Conservation (phyloP, 768 basidiomycete species). For the Boletus bicolor region DNA sequence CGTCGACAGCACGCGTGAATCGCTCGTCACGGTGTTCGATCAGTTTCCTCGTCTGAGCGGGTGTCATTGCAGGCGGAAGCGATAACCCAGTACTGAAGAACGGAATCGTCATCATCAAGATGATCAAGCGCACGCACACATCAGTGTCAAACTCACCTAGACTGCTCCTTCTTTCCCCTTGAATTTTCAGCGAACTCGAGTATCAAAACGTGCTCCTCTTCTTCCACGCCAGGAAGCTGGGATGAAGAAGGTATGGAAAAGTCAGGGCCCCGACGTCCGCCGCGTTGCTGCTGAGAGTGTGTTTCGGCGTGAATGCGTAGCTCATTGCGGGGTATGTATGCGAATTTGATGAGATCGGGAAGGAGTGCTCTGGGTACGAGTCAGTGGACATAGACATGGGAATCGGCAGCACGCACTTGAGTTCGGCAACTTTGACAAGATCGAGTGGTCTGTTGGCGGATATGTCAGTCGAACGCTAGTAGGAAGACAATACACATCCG, state of each 20-base stretch:
- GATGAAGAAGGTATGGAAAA: conserved; percentile 33
- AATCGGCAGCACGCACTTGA: conserved; percentile 53
- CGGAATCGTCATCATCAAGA: neutral
- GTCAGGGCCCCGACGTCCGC: conserved; percentile 41
- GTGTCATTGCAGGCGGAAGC: conserved; percentile 41
- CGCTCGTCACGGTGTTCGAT: conserved; percentile 66
- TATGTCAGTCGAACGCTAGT: neutral
- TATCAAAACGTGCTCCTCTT: conserved; percentile 49
- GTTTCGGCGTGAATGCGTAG: conserved; percentile 50
- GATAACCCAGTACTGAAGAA: conserved; percentile 18
- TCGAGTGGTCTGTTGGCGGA: conserved; percentile 64
- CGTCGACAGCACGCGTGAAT: conserved; percentile 64
- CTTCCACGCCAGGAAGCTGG: conserved; percentile 23
- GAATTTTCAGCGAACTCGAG: conserved; percentile 51
- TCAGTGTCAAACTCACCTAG: conserved; percentile 21
- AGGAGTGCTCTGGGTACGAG: conserved; percentile 59
- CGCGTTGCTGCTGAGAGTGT: conserved; percentile 17
- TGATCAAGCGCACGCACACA: neutral
- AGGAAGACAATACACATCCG: conserved; percentile 6
- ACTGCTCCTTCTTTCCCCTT: conserved; percentile 30
- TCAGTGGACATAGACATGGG: neutral
- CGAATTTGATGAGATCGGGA: conserved; percentile 77
- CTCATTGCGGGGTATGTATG: conserved; percentile 68
- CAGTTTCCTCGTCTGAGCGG: conserved; percentile 61
- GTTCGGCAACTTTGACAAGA: conserved; percentile 71